Percentiles rank a stretch among this genome's conserved stretches.
Evolutionary conservation across 2,329 filamentous ascomycete species (phyloP).

Genomic region (Colletotrichum horii): DNA sequence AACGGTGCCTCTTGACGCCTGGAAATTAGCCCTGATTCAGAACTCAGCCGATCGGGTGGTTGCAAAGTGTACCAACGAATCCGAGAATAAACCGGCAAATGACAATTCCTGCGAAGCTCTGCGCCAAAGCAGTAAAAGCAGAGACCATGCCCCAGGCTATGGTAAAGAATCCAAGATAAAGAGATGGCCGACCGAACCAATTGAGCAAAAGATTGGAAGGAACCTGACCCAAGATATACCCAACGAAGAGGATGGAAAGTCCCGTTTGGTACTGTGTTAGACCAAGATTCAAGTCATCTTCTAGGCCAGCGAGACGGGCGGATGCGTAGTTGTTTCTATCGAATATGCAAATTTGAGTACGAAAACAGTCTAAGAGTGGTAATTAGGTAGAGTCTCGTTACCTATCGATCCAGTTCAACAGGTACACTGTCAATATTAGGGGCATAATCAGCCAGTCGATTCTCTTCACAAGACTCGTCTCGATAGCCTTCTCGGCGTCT

Average conservation of each 20-base stretch:
- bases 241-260: conserved; percentile 30
- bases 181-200: conserved; percentile 33
- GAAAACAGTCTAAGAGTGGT: not conserved
- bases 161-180: conserved; percentile 42
- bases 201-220: conserved; percentile 30
- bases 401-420: conserved; percentile 11
- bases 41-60: not conserved
- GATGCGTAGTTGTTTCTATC: conserved; percentile 1
- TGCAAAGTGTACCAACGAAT: conserved; percentile 32
- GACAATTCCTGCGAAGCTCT: conserved; percentile 38
- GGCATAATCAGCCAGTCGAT: conserved; percentile 7
- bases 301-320: conserved; percentile 2
- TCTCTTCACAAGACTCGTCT: not conserved
- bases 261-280: conserved; percentile 28
- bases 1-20: conserved; percentile 45
- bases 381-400: not conserved
- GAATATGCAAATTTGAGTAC: not conserved
- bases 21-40: not conserved
- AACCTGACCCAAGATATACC: conserved; percentile 30
- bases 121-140: conserved; percentile 33
- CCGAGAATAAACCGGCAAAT: conserved; percentile 42
- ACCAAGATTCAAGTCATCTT: conserved; percentile 32
- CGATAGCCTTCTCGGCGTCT: not conserved
- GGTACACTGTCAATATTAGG: not conserved
- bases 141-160: conserved; percentile 16